These are phyloP conservation scores for Begonia peltatifolia DNA, from an alignment of 306 rosid genomes.

Conservation along the genomic window DNA sequence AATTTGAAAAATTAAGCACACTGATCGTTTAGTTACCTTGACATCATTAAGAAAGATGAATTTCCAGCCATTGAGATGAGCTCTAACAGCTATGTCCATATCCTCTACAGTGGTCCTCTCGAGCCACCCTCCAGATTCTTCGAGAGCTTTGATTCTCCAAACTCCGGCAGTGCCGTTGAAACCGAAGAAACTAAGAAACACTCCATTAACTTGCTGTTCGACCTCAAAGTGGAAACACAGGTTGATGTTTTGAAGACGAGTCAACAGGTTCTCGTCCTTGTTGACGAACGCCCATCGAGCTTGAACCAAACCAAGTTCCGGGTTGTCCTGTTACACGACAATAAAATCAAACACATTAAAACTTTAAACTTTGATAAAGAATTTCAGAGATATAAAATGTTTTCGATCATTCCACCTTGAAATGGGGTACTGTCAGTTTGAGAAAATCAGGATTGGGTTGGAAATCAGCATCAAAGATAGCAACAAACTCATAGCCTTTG, in stretches of 20 bases:
- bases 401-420: slow-evolving; percentile 43
- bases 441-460: slow-evolving; percentile 96
- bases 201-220: slow-evolving; percentile 93
- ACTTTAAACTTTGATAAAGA: background rate
- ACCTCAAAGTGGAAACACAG: slow-evolving; percentile 97
- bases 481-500: slow-evolving; percentile 75
- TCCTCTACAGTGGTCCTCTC: slow-evolving; percentile 95
- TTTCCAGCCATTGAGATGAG: slow-evolving; percentile 94
- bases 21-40: slow-evolving; percentile 35
- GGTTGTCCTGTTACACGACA: slow-evolving; percentile 49
- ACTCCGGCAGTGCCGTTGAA: slow-evolving; percentile 99
- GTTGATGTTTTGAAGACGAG: slow-evolving; percentile 92
- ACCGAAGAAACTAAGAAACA: slow-evolving; percentile 78
- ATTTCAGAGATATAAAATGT: slow-evolving; percentile 7
- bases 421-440: slow-evolving; percentile 70
- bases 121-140: slow-evolving; percentile 95
- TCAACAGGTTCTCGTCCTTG: slow-evolving; percentile 86
- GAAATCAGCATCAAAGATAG: slow-evolving; percentile 91
- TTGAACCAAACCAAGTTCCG: slow-evolving; percentile 73
- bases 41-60: slow-evolving; percentile 83
- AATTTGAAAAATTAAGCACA: background rate
- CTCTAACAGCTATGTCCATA: slow-evolving; percentile 95
- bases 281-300: slow-evolving; percentile 94
- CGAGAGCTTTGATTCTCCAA: slow-evolving; percentile 90
- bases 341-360: slow-evolving; percentile 1